Evolutionary conservation across 768 basidiomycete genomes (phyloP), one percentile per base, ranked within the genome.

Genomic region (Hydnomerulius pinastri): DNA sequence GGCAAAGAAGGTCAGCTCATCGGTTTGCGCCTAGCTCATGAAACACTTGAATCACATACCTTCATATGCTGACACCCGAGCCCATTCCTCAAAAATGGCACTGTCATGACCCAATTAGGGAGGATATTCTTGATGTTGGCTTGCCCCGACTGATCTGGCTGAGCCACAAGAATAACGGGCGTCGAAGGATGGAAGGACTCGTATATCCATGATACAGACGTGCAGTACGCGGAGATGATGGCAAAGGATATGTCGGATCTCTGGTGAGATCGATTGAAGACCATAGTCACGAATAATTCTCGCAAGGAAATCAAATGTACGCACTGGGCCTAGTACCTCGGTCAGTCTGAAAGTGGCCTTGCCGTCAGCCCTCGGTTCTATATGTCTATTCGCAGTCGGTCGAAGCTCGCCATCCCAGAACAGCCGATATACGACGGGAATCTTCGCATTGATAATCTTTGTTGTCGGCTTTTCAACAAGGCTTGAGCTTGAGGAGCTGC

Each of bases 1-100:
- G 29, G 39, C 15, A 28, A 35, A 15, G 15, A 47, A 48, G 47
- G 51, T 44, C 7, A 21, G 32, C 12, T 51, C 25, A 41, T 44
- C n/a, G n/a, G n/a, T n/a, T n/a, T n/a, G n/a, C n/a, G n/a, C 38
- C 20, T 53, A 1, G 15, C 15, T 20, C 17, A 18, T 28, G 7
- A 35, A 40, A 38, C 18, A 41, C 35, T 7, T 15, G 11, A 4
- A 37, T 4, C 8, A 57, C 48, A 43, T 36, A 87, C 87, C 76
- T 90, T 91, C 82, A 87, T 88, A 65, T 89, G 88, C 77, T 86
- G 83, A 63, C 84, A 87, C 9, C 86, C 87, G 58, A 72, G 70
- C 17, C 86, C 82, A 49, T 68, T 72, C 52, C 79, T 75, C 39
- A 91, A 64, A 43, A 73, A 74, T 5, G 90, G 88, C 4, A 82